Evolutionary conservation across 192 early-diverging fungal species (phyloP), one percentile per base, ranked within the genome.

Genomic region (Coemansia sp.): DNA sequence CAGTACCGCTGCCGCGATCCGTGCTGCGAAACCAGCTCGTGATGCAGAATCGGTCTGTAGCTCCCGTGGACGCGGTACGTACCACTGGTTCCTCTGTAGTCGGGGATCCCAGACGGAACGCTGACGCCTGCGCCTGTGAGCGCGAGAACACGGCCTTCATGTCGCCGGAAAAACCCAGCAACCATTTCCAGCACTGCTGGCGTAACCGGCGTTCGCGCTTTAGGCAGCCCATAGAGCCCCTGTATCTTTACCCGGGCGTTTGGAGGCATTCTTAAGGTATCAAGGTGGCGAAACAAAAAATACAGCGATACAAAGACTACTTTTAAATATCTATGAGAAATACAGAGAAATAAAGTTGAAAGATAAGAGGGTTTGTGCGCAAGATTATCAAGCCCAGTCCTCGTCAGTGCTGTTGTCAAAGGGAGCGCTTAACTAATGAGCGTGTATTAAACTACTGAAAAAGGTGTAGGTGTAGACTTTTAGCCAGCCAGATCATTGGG

Each of bases 11-110:
- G 92, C 5, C 93, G 73, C 31, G 79, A 85, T 2, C 60, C 30
- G 65, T 90, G 87, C 20, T 67, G 67, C 23, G 70, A 47, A 9
- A 87, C 65, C 59, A 93, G 83, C 54, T 87, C 85, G 58, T 91
- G 89, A 70, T 88, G 93, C 57, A 86, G 86, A 58, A 95, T 91
- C n/a, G 94, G 94, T 50, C 83, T 83, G 70, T 93, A 93, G 42
- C 87, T 85, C 42, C 84, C 83, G 68, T 91, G 86, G 41, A 86
- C 79, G 7, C 84, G 76, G 61, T 91, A 91, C 6, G 84, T 86
- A 33, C 88, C 89, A 54, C 81, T 75, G 40, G 88, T 78, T 7
- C 94, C 94, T 50, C 93, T 85, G 68, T 94, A 95, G 81, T 93
- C 91, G 1, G 93, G 94, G 29, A 94, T 91, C 29, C 84, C 85